phyloP scores from a whole-genome alignment of 345 rosid genomes.

The Brassica nigra region DNA sequence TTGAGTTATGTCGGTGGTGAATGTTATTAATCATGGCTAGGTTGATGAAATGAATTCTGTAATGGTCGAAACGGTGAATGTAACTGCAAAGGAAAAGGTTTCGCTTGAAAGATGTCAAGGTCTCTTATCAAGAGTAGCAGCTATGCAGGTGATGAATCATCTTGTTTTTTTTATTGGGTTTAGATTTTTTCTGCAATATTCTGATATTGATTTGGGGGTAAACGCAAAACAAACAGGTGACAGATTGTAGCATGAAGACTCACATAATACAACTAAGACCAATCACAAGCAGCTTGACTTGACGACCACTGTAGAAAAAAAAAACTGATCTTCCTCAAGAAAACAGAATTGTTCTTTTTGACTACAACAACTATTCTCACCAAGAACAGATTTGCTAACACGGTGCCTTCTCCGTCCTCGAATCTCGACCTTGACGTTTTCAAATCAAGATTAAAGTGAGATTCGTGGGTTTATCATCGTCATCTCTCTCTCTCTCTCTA shows the following conservation, averaged over 20 bases:
- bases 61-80: conserved; percentile 62
- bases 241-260: conserved; percentile 92
- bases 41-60: conserved; percentile 72
- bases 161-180: background rate
- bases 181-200: background rate
- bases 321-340: conserved; percentile 56
- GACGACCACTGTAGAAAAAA: conserved; percentile 47
- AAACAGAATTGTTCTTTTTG: conserved; percentile 42
- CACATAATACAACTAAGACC: conserved; percentile 76
- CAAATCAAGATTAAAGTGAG: conserved; percentile 39
- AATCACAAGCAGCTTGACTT: conserved; percentile 68
- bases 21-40: conserved; percentile 36
- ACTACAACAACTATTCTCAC: conserved; percentile 69
- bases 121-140: conserved; percentile 65
- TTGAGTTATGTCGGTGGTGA: too few relatives aligned
- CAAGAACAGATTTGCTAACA: conserved; percentile 46
- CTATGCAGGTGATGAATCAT: conserved; percentile 64
- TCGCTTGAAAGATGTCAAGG: conserved; percentile 70
- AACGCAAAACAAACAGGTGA: conserved; percentile 54
- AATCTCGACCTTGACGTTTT: conserved; percentile 45
- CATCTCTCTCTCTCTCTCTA: background rate
- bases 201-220: background rate
- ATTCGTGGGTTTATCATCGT: conserved; percentile 19
- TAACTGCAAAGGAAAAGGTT: conserved; percentile 66
- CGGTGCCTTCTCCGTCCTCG: conserved; percentile 15